Conservation (phyloP, 2,329 filamentous ascomycete genomes). For the Apiospora marii region DNA sequence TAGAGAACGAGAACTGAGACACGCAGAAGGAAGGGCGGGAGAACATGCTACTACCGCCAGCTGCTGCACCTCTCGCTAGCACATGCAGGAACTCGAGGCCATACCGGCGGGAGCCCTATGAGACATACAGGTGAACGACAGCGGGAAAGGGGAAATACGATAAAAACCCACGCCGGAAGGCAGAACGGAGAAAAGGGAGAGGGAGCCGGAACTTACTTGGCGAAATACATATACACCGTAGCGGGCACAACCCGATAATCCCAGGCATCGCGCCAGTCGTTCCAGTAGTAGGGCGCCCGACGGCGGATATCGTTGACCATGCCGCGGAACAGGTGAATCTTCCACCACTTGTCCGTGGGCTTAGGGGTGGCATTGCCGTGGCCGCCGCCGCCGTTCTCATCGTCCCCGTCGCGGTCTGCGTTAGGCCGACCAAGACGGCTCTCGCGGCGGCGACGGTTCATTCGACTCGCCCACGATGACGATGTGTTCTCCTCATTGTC, state of each 20-base stretch:
- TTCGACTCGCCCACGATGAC: background rate
- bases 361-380: background rate
- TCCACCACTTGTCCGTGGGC: constrained; percentile 69
- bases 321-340: constrained; percentile 75
- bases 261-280: constrained; percentile 88
- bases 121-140: constrained; percentile 2
- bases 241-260: constrained; percentile 89
- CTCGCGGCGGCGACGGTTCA: background rate
- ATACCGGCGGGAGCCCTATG: background rate
- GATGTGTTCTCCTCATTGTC: background rate
- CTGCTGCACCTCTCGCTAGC: background rate
- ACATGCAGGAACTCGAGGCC: background rate
- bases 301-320: constrained; percentile 82
- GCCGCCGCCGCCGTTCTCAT: background rate
- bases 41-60: background rate
- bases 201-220: constrained; percentile 70
- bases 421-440: background rate
- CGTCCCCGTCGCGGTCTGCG: background rate
- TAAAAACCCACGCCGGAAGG: background rate
- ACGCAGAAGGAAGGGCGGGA: background rate
- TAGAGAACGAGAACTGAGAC: background rate
- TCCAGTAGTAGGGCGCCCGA: constrained; percentile 78
- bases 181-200: background rate
- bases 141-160: background rate
- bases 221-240: constrained; percentile 94